A percentile compares a stretch with the other conserved stretches of the same genome.
Evolutionary conservation across 2,329 filamentous ascomycete genomes (phyloP).

Genomic region (Colletotrichum zoysiae): DNA sequence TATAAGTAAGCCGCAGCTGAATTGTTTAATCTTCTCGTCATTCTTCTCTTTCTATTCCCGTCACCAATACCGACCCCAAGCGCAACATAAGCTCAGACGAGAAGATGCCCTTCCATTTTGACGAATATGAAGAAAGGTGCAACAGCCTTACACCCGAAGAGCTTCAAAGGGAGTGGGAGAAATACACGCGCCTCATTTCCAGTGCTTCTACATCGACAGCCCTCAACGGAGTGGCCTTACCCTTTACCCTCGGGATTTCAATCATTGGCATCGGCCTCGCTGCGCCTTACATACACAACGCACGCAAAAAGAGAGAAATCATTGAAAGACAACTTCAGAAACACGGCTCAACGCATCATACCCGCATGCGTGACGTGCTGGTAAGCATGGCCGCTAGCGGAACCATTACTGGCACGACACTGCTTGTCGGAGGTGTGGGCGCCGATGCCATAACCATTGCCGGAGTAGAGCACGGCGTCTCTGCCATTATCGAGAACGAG

Average conservation of each 20-base stretch:
- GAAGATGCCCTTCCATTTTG: constrained; percentile 57
- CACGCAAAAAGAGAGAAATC: too few species aligned
- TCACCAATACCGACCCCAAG: too few species aligned
- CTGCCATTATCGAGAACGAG: constrained; percentile 49
- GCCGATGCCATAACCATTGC: constrained; percentile 52
- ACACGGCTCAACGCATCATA: too few species aligned
- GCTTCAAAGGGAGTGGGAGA: constrained; percentile 58
- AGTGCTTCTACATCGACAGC: constrained; percentile 57
- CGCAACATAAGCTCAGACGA: not conserved
- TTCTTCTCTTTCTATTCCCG: not conserved
- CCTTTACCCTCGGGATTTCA: constrained; percentile 55
- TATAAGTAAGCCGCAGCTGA: not conserved
- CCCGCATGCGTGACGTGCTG: too few species aligned
- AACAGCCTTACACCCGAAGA: constrained; percentile 52
- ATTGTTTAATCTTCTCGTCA: not conserved
- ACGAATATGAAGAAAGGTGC: constrained; percentile 56
- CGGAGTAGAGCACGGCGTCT: constrained; percentile 52
- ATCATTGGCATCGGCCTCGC: constrained; percentile 55
- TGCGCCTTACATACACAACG: too few species aligned
- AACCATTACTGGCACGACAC: too few species aligned
- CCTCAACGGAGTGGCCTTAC: constrained; percentile 54
- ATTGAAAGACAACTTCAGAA: too few species aligned
- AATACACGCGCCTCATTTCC: constrained; percentile 57
- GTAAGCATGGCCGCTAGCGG: too few species aligned
- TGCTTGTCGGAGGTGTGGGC: too few species aligned